A percentile compares a stretch with the other conserved stretches of the same genome.
phyloP scores from a whole-genome alignment of 257 asterid species.

The Solanum clarkiae region DNA sequence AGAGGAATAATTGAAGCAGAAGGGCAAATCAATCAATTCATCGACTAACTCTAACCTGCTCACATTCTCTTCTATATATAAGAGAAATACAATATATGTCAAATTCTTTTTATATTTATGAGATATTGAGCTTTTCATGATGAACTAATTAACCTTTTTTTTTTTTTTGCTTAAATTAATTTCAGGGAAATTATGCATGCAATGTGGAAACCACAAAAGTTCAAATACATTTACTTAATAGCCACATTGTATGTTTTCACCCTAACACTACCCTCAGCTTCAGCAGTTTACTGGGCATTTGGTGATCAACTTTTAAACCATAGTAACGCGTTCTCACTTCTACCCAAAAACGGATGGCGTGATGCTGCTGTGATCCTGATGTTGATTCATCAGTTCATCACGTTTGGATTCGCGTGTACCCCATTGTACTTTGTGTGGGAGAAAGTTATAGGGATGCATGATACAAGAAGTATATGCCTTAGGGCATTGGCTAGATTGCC shows the following conservation, averaged over 20 bases:
- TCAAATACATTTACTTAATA: conserved; percentile 72
- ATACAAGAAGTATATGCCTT: conserved; percentile 65
- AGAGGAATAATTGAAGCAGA: no score
- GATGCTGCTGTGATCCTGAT: conserved; percentile 83
- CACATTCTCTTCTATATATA: no score
- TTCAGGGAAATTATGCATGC: conserved; percentile 92
- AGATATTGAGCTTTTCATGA: neutral
- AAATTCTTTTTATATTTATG: no score
- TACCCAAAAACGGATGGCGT: conserved; percentile 60
- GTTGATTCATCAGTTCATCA: conserved; percentile 96
- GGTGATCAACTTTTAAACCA: conserved; percentile 79
- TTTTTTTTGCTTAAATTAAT: neutral
- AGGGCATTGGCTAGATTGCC: conserved; percentile 88
- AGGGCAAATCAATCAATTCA: no score
- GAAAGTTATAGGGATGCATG: conserved; percentile 93
- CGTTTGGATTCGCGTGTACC: conserved; percentile 90
- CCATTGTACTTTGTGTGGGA: conserved; percentile 97
- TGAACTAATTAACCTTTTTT: neutral
- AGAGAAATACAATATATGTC: no score
- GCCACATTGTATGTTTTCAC: conserved; percentile 92
- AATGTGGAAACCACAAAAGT: conserved; percentile 97
- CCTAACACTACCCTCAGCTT: conserved; percentile 75
- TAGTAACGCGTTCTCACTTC: conserved; percentile 79
- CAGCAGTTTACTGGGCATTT: conserved; percentile 93
- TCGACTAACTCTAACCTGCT: no score